Base-by-base conservation (phyloP, 768 basidiomycete genomes). In the Phanerochaete sordida region DNA sequence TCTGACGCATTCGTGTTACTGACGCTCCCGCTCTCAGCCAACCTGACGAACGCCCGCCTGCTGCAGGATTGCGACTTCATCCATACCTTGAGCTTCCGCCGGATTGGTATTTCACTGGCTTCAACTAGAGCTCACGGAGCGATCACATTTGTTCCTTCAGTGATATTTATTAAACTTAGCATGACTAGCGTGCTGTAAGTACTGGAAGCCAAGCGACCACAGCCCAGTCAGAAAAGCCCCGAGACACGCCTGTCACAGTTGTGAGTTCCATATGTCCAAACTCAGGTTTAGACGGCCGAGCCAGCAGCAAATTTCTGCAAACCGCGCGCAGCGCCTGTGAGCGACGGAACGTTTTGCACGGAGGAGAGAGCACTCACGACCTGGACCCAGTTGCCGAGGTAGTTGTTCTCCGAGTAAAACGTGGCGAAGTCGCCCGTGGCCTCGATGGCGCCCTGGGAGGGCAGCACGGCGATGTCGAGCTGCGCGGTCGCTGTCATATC, bases 1-100 rank as follows among this genome's bases (percentile, higher is more conserved):
- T n/a, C n/a, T n/a, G n/a, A n/a, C n/a, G n/a, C n/a, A n/a, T n/a
- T n/a, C n/a, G n/a, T n/a, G n/a, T n/a, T 35, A 35, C 33, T 35
- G 33, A 35, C 13, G 7, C 6, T 7, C 13, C 13, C 13, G 33
- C 13, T 35, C 7, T 13, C 60, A 93, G 91, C 62, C 86, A 95
- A 68, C 94, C 94, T 9, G 85, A 90, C 56, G 84, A 91, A 64
- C 87, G 95, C 35, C 90, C 94, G 2, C 84, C 77, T 27, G 90
- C 94, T 33, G 77, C 84, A 35, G 91, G 93, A 68, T 82, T 96
- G 59, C 82, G 89, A 62, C 79, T 80, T 64, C 93, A 97, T 74
- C 82, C 82, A 43, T 97, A 91, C 77, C 82, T 94, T 54, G 75
- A 73, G 66, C 81, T 92, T 59, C 84, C 87, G 60, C 80, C 79